Percentiles rank a stretch among this genome's conserved stretches.
Conservation (phyloP, 106 monocot species). For the Agapanthus africanus region DNA sequence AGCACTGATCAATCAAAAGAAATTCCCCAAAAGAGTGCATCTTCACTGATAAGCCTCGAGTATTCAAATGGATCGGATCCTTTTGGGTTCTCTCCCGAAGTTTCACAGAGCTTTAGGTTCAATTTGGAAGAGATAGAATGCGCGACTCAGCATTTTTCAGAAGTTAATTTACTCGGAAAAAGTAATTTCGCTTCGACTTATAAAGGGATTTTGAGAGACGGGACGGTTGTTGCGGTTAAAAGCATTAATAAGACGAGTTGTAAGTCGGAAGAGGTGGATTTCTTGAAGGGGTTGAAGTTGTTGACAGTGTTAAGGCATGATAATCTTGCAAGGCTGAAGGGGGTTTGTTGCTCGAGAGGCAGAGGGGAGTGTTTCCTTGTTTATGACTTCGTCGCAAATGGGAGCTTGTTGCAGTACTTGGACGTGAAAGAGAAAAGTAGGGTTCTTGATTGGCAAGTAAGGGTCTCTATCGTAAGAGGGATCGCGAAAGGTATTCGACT, state of each 20-base stretch:
- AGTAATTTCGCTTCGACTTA: conserved; percentile 68
- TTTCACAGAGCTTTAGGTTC: conserved; percentile 61
- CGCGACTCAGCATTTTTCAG: conserved; percentile 88
- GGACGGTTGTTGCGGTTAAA: conserved; percentile 64
- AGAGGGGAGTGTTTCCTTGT: conserved; percentile 91
- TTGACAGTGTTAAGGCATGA: conserved; percentile 56
- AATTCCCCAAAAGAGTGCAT: conserved; percentile 37
- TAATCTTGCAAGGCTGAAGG: conserved; percentile 58
- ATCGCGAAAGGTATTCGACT: conserved; percentile 53
- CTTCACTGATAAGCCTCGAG: conserved; percentile 60
- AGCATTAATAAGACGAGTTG: conserved; percentile 83
- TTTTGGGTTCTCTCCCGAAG: conserved; percentile 54
- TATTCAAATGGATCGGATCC: conserved; percentile 82
- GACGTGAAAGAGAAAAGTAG: conserved; percentile 32
- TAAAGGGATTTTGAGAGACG: conserved; percentile 71
- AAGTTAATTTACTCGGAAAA: conserved; percentile 64
- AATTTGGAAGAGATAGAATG: conserved; percentile 86
- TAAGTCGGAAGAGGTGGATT: conserved; percentile 75
- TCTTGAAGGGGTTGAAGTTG: conserved; percentile 67
- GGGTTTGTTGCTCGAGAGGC: conserved; percentile 77
- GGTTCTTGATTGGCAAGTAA: conserved; percentile 64
- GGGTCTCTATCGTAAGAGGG: conserved; percentile 78
- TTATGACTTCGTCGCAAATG: conserved; percentile 74
- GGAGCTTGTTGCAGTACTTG: conserved; percentile 55
- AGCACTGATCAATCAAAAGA: conserved; percentile 64